phyloP scores from a whole-genome alignment of 768 basidiomycete species.

The Jaapia argillacea region DNA sequence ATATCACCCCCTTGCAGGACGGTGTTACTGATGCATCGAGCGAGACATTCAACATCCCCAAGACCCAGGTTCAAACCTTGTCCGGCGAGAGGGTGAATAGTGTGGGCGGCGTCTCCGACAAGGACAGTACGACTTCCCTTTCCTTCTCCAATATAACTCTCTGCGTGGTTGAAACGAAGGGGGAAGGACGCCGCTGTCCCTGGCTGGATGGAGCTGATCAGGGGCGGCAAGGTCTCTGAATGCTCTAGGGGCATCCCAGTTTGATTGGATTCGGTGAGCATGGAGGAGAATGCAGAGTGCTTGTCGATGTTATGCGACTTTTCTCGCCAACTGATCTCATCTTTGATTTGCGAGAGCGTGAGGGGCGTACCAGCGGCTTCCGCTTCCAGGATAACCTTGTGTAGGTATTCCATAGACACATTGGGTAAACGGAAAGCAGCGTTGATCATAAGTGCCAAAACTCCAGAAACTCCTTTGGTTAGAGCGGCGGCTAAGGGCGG shows the following conservation, averaged over 20 bases:
- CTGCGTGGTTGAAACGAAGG: conserved; percentile 76
- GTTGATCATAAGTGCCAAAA: conserved; percentile 73
- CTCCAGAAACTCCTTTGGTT: conserved; percentile 49
- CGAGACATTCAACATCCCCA: conserved; percentile 69
- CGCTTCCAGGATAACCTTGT: conserved; percentile 48
- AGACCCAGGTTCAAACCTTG: conserved; percentile 96
- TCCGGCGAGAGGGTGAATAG: conserved; percentile 89
- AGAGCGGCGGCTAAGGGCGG: conserved; percentile 69
- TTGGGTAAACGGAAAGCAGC: conserved; percentile 83
- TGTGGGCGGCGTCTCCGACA: conserved; percentile 94
- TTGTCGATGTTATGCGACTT: conserved; percentile 53
- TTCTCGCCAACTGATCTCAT: conserved; percentile 70
- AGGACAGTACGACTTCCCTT: conserved; percentile 65
- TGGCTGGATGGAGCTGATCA: conserved; percentile 59
- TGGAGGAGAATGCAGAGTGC: conserved; percentile 54
- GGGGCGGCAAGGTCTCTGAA: conserved; percentile 60
- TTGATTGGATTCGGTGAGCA: conserved; percentile 17
- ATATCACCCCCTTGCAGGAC: conserved; percentile 68
- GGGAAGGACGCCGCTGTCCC: conserved; percentile 86
- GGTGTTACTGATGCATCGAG: conserved; percentile 50
- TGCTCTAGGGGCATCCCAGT: conserved; percentile 52
- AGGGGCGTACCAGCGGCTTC: conserved; percentile 34
- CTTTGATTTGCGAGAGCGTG: conserved; percentile 35
- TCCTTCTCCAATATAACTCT: conserved; percentile 74
- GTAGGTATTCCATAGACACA: conserved; percentile 58